Conservation (phyloP, 176 grass and related monocot species). For the Phoenix dactylifera region DNA sequence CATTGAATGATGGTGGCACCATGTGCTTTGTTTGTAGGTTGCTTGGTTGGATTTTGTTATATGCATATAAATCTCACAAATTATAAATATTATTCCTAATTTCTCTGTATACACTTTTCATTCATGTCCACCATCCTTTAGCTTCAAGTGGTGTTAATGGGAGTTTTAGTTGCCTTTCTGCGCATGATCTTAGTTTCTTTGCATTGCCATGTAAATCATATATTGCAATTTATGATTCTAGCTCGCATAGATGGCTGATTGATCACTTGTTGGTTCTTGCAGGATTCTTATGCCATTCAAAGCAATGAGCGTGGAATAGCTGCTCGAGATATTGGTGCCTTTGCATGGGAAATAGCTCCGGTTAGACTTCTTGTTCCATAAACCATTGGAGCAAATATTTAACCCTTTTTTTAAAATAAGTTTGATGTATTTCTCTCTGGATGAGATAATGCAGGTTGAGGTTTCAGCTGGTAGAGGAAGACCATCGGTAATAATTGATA, state of each 20-base stretch:
- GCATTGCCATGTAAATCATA: not conserved
- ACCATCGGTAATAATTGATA: constrained; percentile 48
- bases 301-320: constrained; percentile 92
- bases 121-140: too few species aligned
- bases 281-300: constrained; percentile 91
- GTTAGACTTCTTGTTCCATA: constrained; percentile 27
- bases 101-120: too few species aligned
- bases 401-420: not conserved
- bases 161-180: too few species aligned
- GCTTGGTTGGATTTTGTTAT: too few species aligned
- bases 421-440: constrained; percentile 8
- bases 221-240: not conserved
- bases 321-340: constrained; percentile 74
- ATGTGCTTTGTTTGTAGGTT: too few species aligned
- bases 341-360: constrained; percentile 84
- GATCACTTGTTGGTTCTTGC: constrained; percentile 11
- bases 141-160: too few species aligned
- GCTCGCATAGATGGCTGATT: not conserved
- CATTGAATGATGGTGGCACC: too few species aligned
- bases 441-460: constrained; percentile 48
- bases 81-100: too few species aligned
- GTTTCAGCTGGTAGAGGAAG: constrained; percentile 87
- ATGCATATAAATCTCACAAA: too few species aligned
- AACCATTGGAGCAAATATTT: constrained; percentile 1
- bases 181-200: too few species aligned